These are phyloP conservation scores for Ramalina intermedia DNA, from an alignment of 495 filamentous ascomycete species.

Conservation along the genomic window DNA sequence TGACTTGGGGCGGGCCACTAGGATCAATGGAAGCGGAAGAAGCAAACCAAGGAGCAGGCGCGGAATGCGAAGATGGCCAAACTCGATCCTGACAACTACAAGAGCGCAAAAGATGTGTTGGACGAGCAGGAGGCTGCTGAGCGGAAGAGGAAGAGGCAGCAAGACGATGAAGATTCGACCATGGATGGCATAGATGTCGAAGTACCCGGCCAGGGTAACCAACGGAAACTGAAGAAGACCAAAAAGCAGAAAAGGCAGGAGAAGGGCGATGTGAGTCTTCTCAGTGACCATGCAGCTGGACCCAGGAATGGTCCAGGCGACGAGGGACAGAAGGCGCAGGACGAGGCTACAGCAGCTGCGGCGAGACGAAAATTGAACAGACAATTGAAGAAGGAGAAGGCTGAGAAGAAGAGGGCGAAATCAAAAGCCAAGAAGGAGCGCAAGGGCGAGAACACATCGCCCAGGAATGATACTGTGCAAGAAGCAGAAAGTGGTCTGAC, in stretches of 20 bases:
- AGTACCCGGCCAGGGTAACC: conserved; percentile 33
- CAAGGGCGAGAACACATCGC: conserved; percentile 11
- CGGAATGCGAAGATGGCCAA: conserved; percentile 66
- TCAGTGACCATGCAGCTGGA: background rate
- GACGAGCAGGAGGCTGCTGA: conserved; percentile 49
- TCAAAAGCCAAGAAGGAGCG: conserved; percentile 17
- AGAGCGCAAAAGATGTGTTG: conserved; percentile 72
- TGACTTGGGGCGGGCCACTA: conserved; percentile 21
- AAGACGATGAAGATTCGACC: conserved; percentile 25
- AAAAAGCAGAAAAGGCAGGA: conserved; percentile 28
- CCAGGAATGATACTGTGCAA: conserved; percentile 12
- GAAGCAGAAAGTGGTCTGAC: background rate
- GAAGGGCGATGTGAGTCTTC: conserved; percentile 11
- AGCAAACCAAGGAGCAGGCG: conserved; percentile 74
- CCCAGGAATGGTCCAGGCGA: background rate
- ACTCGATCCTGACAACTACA: conserved; percentile 67
- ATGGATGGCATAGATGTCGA: conserved; percentile 34
- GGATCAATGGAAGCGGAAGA: conserved; percentile 78
- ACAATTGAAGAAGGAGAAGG: conserved; percentile 34
- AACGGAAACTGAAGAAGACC: conserved; percentile 27
- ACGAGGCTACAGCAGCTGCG: background rate
- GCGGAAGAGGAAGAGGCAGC: conserved; percentile 51
- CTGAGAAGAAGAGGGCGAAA: conserved; percentile 4
- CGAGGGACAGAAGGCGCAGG: background rate
- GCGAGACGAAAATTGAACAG: conserved; percentile 28